These are phyloP conservation scores for Bryopsis sp. DNA, from an alignment of 139 green algal genomes.

Conservation along the genomic window DNA sequence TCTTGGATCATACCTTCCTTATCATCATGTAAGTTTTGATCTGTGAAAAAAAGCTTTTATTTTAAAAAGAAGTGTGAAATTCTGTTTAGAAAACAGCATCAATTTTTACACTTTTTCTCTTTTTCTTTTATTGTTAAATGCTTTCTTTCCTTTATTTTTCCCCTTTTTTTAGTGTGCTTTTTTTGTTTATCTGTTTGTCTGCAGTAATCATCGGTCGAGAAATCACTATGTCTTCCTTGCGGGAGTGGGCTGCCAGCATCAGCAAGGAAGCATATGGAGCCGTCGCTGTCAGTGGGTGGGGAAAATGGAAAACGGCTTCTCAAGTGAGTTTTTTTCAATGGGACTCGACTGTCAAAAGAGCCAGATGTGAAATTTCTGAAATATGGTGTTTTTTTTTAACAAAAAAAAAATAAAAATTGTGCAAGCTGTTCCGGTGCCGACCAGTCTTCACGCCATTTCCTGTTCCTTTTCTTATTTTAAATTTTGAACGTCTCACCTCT, in stretches of 20 bases:
- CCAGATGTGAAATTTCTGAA: too few species aligned
- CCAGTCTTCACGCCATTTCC: neutral
- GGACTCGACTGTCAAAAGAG: too few species aligned
- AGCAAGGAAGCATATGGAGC: slow-evolving; percentile 57
- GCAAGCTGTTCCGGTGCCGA: neutral
- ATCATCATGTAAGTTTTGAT: slow-evolving; percentile 26
- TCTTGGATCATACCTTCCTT: slow-evolving; percentile 59
- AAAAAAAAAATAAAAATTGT: too few species aligned
- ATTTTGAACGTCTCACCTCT: too few species aligned
- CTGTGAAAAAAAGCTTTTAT: too few species aligned
- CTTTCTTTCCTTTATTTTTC: neutral
- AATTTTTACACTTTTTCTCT: neutral
- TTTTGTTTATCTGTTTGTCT: neutral
- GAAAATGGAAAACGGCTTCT: slow-evolving; percentile 85
- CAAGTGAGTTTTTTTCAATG: slow-evolving; percentile 30
- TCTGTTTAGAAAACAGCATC: neutral
- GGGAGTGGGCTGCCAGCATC: slow-evolving; percentile 82
- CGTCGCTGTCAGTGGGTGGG: slow-evolving; percentile 71
- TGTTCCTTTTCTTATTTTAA: neutral
- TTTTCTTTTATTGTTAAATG: neutral
- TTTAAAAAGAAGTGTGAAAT: too few species aligned
- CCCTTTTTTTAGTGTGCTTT: slow-evolving; percentile 8
- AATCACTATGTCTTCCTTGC: slow-evolving; percentile 85
- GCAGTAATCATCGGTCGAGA: slow-evolving; percentile 80
- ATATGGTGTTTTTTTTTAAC: neutral